Base-by-base conservation (phyloP, 1,284 basidiomycete species). In the Kalmanozyma brasiliensis region DNA sequence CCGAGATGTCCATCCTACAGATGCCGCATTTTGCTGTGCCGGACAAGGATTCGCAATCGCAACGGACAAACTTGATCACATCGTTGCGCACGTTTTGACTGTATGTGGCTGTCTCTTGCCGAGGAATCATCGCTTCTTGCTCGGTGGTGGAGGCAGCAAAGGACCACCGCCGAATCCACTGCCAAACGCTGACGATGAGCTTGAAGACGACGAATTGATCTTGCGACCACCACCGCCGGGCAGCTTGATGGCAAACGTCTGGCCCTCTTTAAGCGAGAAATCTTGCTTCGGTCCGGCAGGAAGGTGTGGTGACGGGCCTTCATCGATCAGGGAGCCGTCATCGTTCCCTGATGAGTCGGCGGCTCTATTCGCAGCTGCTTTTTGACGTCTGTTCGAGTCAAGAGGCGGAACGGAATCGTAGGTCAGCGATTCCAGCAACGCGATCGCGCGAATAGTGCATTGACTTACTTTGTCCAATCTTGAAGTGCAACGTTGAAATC, bases 181-280 rank as follows among this genome's bases (percentile, higher is more conserved):
- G 24, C 61, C 57, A 17, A 67, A 47, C 13, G 49, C 59, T 57
- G 62, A 52, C 7, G 29, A 41, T 4, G 52, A 52, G 46, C 41
- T 30, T 0, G 59, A 56, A 10, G 49, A 40, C n/a, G 62, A 49
- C 11, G 58, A 62, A 20, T 53, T 56, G 53, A 71, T 73, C 44
- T 67, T 71, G 26, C 67, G 44, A 9, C 59, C 65, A 7, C 55
- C 66, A 3, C 53, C 51, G 32, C 71, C 70, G 3, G 77, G 76
- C 14, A 78, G 55, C 42, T 75, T 75, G 60, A 79, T 72, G 29
- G 61, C 90, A 82, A 98, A 94, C 0, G 94, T 98, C 81, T 98
- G 91, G 14, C 96, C 96, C 77, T 94, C 93, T 81, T 97, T 98
- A 73, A 98, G 85, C 32, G 90, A 91, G 82, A 96, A 98, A 80